Evolutionary conservation across 306 rosid genomes (phyloP), one percentile per base, ranked within the genome.

Genomic region (Parietaria judaica): DNA sequence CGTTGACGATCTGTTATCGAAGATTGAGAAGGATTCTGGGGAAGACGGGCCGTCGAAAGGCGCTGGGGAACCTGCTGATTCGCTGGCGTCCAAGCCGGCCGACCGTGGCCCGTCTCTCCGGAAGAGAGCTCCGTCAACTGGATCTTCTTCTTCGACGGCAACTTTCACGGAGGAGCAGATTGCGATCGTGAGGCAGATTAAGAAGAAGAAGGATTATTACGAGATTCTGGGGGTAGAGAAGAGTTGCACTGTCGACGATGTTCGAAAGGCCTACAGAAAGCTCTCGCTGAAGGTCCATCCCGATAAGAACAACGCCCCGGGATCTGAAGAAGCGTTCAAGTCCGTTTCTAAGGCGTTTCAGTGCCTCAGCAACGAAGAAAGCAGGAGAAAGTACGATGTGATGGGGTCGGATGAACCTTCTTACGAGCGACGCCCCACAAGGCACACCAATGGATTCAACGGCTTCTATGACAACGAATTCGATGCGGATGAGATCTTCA

Each of bases 251-350:
- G 87, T 89, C 1, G 95, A 88, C 65, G 99, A 92, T 50, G 87
- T 92, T 17, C 71, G 95, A 16, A 92, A 88, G 65, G 82, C 96
- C 0, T 92, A 92, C 13, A 73, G 94, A 62, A 88, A 92, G 58
- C 78, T 92, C 14, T 92, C 98, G 3, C 77, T 88, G 70, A 92
- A 88, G 86, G 96, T 92, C 60, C 98, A 92, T 72, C 98, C 98
- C 0, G 98, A 92, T 54, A 92, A 92, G 85, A 92, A 92, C 78
- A 80, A 79, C 41, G 95, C 98, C 6, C 95, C 95, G 0, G 96
- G 95, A 0, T 86, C 96, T 0, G 98, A 92, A 72, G 98, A 92
- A 53, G 96, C 96, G 1, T 92, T 92, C 51, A 92, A 92, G 75
- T 60, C 83, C 0, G 96, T 92, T 3, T 92, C 98, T 0, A 92